A percentile compares a stretch with the other conserved stretches of the same genome.
phyloP scores from a whole-genome alignment of 768 basidiomycete genomes.

The Aureoboletus auriporus region DNA sequence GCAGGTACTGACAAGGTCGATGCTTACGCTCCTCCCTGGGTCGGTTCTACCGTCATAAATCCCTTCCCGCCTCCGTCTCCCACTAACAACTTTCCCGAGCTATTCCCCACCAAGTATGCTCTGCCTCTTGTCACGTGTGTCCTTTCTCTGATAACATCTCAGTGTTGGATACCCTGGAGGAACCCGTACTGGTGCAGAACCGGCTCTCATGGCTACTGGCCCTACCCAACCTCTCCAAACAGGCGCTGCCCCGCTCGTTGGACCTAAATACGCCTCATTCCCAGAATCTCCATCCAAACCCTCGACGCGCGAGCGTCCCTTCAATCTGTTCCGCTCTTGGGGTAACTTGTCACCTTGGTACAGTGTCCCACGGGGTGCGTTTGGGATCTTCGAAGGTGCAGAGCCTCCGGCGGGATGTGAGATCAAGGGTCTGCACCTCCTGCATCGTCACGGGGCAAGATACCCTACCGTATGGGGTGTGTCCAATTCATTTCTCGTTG shows the following conservation, averaged over 20 bases:
- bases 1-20: slow-evolving; percentile 16
- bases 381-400: slow-evolving; percentile 70
- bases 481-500: slow-evolving; percentile 19
- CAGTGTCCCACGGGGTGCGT: slow-evolving; percentile 58
- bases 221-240: slow-evolving; percentile 78
- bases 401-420: slow-evolving; percentile 67
- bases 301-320: slow-evolving; percentile 31
- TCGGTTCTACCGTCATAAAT: slow-evolving; percentile 68
- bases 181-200: slow-evolving; percentile 78
- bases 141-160: background rate
- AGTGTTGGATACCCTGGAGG: slow-evolving; percentile 70
- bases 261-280: slow-evolving; percentile 35
- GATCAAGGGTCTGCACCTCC: slow-evolving; percentile 69
- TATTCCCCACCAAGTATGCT: slow-evolving; percentile 61
- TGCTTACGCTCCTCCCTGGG: slow-evolving; percentile 57
- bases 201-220: slow-evolving; percentile 67
- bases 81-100: slow-evolving; percentile 64
- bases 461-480: slow-evolving; percentile 55
- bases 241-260: slow-evolving; percentile 60
- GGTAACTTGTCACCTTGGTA: slow-evolving; percentile 88
- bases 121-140: too few relatives aligned
- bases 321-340: slow-evolving; percentile 74
- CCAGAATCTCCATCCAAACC: background rate
- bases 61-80: slow-evolving; percentile 70
- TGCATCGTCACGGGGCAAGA: slow-evolving; percentile 81